phyloP scores from a whole-genome alignment of 805 yeast species.

The Priceomyces haplophilus region DNA sequence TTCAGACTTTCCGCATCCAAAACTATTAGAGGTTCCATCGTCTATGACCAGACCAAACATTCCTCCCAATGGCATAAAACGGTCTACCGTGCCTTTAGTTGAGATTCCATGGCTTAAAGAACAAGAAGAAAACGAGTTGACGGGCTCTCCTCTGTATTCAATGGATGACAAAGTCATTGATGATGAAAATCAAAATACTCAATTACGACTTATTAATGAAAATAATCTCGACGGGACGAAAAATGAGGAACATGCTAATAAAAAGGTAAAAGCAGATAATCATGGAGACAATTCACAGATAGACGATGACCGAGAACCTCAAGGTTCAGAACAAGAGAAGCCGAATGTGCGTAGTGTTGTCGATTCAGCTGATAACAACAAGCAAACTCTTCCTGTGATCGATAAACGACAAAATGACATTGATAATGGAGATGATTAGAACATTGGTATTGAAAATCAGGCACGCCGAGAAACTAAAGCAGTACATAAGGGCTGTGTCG shows the following conservation, averaged over 20 bases:
- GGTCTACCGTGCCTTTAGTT: conserved; percentile 18
- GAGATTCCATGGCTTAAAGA: conserved; percentile 30
- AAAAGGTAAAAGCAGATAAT: background rate
- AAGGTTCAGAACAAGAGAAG: no score
- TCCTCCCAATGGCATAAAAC: background rate
- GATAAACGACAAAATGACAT: no score
- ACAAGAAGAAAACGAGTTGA: background rate
- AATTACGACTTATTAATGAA: background rate
- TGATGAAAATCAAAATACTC: conserved; percentile 1
- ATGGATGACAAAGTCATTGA: conserved; percentile 2
- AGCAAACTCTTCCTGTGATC: no score
- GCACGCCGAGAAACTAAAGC: no score
- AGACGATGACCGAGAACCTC: background rate
- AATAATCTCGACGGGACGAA: background rate
- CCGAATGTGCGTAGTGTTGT: no score
- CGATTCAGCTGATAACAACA: no score
- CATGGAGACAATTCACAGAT: background rate
- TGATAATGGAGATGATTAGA: no score
- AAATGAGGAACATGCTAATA: background rate
- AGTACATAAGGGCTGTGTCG: no score
- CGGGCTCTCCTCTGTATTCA: conserved; percentile 2
- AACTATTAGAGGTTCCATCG: background rate
- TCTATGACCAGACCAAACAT: background rate
- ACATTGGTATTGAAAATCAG: no score
- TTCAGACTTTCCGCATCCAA: conserved; percentile 20